Conservation (phyloP, 2,329 filamentous ascomycete genomes). For the Phialophora verrucosa region DNA sequence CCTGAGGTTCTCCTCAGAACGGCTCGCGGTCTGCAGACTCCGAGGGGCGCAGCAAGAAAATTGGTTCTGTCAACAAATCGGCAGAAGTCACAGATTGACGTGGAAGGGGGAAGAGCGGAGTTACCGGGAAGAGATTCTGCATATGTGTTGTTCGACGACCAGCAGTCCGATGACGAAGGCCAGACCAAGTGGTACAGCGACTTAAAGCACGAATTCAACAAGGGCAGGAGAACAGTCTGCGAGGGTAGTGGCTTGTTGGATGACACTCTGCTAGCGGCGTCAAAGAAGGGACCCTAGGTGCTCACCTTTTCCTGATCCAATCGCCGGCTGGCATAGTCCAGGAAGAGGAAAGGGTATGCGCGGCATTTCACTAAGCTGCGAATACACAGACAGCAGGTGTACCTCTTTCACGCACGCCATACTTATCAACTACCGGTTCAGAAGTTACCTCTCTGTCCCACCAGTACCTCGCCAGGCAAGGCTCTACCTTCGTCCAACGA, state of each 20-base stretch:
- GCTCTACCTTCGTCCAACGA: neutral
- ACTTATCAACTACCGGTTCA: neutral
- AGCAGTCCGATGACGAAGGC: conserved; percentile 12
- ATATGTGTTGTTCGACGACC: conserved; percentile 36
- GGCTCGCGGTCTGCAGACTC: conserved; percentile 31
- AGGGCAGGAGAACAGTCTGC: conserved; percentile 27
- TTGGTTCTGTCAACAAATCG: conserved; percentile 21
- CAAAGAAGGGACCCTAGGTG: conserved; percentile 2
- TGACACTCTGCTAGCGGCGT: neutral
- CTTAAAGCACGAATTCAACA: conserved; percentile 20
- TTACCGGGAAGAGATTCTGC: conserved; percentile 20
- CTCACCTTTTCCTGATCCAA: neutral
- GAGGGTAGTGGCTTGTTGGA: conserved; percentile 28
- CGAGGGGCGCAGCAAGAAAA: conserved; percentile 31
- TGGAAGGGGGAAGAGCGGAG: conserved; percentile 17
- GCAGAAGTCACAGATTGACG: neutral
- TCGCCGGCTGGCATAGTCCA: neutral
- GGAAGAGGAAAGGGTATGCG: neutral
- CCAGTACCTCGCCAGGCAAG: neutral
- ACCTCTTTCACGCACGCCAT: neutral
- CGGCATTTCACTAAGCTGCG: neutral
- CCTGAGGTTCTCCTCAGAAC: conserved; percentile 36
- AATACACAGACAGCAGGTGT: neutral
- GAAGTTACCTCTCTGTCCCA: neutral
- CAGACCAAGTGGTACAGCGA: conserved; percentile 15